These are phyloP conservation scores for Brassica balearica DNA, from an alignment of 441 rosid species.

Conservation along the genomic window DNA sequence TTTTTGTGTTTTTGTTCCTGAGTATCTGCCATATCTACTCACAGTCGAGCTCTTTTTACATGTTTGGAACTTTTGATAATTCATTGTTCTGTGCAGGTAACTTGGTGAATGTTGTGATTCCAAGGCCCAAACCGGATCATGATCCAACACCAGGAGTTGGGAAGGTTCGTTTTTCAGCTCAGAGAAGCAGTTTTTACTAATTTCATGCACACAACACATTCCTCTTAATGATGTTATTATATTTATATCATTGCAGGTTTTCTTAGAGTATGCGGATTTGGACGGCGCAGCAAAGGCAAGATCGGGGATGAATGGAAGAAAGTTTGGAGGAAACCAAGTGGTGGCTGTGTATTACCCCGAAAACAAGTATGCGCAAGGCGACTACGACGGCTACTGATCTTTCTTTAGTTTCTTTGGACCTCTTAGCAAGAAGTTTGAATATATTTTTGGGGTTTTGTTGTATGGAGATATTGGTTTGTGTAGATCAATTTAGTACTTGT, in stretches of 20 bases:
- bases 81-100: no score
- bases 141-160: no score
- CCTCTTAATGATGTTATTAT: neutral
- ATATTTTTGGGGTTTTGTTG: neutral
- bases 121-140: no score
- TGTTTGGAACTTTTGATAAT: no score
- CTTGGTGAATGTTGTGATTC: no score
- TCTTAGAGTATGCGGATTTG: constrained; percentile 60
- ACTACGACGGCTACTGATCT: constrained; percentile 46
- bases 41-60: no score
- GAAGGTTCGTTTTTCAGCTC: no score
- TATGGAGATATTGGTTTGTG: constrained; percentile 13
- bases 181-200: no score
- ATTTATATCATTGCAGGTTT: constrained; percentile 46
- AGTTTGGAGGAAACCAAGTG: constrained; percentile 63
- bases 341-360: constrained; percentile 45
- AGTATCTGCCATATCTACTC: no score
- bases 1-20: no score
- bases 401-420: neutral
- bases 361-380: constrained; percentile 30
- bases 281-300: constrained; percentile 54
- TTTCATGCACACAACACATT: constrained; percentile 4
- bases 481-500: neutral
- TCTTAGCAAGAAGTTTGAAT: constrained; percentile 7
- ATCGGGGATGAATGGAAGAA: constrained; percentile 54